phyloP scores from a whole-genome alignment of 2,329 filamentous ascomycete species.

The Calycina marina region DNA sequence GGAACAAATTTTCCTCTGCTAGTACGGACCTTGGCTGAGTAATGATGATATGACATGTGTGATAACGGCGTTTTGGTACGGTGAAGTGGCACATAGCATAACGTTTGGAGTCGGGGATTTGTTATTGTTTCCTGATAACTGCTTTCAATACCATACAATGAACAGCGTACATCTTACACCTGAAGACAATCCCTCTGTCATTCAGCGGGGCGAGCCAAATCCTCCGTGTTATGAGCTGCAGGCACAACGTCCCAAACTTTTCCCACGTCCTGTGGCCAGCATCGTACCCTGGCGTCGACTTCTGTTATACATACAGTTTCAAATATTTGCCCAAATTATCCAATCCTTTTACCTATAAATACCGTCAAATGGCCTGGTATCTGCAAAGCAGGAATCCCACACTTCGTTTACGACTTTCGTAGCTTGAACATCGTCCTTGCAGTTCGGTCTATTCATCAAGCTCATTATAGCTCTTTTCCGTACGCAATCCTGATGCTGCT shows the following conservation, averaged over 20 bases:
- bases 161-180: not conserved
- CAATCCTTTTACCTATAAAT: constrained; percentile 87
- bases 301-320: constrained; percentile 11
- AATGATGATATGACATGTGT: constrained; percentile 14
- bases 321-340: constrained; percentile 2
- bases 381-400: constrained; percentile 94
- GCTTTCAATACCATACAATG: not conserved
- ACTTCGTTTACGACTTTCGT: constrained; percentile 85
- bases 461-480: constrained; percentile 66
- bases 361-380: constrained; percentile 92
- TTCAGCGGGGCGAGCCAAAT: not conserved
- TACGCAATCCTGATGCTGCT: constrained; percentile 91
- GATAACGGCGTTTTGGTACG: constrained; percentile 15
- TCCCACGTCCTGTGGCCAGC: too few relatives aligned
- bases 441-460: constrained; percentile 61
- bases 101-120: constrained; percentile 19
- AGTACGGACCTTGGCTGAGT: constrained; percentile 14
- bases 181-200: not conserved
- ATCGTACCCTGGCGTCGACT: not conserved
- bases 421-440: constrained; percentile 77
- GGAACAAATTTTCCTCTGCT: constrained; percentile 16
- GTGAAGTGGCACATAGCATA: constrained; percentile 9
- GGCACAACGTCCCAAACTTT: too few relatives aligned
- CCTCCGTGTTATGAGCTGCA: too few relatives aligned
- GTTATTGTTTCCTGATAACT: constrained; percentile 10